Conservation (phyloP, 345 rosid genomes). For the Corchorus olitorius region DNA sequence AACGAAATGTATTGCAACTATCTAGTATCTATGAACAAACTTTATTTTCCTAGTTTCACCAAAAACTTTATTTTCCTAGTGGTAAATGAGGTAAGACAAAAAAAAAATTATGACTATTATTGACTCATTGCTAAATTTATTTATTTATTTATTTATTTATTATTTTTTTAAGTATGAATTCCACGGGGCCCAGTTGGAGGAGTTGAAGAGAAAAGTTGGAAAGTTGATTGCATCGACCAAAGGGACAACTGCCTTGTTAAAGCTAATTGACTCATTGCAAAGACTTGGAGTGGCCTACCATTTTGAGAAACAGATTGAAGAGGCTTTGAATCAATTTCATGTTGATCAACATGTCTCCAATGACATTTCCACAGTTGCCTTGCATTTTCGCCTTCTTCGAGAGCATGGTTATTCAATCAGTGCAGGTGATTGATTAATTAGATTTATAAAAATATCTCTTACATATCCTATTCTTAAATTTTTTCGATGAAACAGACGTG, state of each 20-base stretch:
- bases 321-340: not conserved
- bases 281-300: conserved; percentile 14
- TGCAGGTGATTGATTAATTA: not conserved
- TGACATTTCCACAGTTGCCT: not conserved
- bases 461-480: not conserved
- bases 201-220: not conserved
- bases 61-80: too few relatives aligned
- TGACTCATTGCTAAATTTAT: too few relatives aligned
- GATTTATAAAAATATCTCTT: not conserved
- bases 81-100: too few relatives aligned
- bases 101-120: too few relatives aligned
- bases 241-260: not conserved
- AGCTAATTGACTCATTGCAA: not conserved
- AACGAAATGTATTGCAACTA: too few relatives aligned
- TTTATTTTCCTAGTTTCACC: too few relatives aligned
- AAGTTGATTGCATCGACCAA: not conserved
- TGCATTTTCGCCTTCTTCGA: not conserved
- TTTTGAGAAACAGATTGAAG: conserved; percentile 1
- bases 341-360: not conserved
- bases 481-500: not conserved
- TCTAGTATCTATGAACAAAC: too few relatives aligned
- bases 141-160: too few relatives aligned
- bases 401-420: not conserved
- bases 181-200: not conserved
- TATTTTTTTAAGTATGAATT: conserved; percentile 11